Conservation (phyloP, 2,329 filamentous ascomycete species). For the Cryphonectria parasitica region DNA sequence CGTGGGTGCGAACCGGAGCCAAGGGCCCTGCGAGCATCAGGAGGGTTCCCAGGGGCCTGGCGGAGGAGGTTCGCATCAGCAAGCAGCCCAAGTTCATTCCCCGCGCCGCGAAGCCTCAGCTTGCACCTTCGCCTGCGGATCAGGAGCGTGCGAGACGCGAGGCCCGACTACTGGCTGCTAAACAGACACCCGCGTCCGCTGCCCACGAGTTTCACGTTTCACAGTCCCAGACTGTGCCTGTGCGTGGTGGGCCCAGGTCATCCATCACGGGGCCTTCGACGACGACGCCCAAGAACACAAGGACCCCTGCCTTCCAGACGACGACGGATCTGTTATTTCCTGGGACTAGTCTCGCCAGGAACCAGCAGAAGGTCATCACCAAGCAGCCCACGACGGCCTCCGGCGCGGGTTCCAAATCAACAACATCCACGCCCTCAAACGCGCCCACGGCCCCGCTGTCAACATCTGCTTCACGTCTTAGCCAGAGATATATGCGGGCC, state of each 20-base stretch:
- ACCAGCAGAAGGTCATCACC: conserved; percentile 13
- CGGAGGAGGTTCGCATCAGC: conserved; percentile 52
- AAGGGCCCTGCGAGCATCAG: conserved; percentile 43
- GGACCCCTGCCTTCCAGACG: neutral
- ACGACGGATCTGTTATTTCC: conserved; percentile 2
- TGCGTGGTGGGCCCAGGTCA: neutral
- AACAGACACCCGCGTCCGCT: conserved; percentile 20
- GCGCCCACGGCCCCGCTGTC: neutral
- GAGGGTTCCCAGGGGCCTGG: neutral
- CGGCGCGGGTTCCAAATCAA: neutral
- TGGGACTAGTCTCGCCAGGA: neutral
- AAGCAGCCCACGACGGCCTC: conserved; percentile 8
- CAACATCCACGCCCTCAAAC: neutral
- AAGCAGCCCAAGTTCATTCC: conserved; percentile 42
- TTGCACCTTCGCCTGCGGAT: neutral
- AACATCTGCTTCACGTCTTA: neutral
- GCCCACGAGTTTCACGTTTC: neutral
- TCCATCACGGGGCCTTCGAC: neutral
- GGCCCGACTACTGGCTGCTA: conserved; percentile 21
- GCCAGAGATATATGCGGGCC: neutral
- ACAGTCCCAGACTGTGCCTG: neutral
- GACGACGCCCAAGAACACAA: neutral
- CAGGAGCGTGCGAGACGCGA: conserved; percentile 26
- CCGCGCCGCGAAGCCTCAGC: neutral
- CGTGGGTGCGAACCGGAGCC: conserved; percentile 45